Evolutionary conservation across 768 basidiomycete genomes (phyloP), one percentile per base, ranked within the genome.

Genomic region (Tricholoma sp.): DNA sequence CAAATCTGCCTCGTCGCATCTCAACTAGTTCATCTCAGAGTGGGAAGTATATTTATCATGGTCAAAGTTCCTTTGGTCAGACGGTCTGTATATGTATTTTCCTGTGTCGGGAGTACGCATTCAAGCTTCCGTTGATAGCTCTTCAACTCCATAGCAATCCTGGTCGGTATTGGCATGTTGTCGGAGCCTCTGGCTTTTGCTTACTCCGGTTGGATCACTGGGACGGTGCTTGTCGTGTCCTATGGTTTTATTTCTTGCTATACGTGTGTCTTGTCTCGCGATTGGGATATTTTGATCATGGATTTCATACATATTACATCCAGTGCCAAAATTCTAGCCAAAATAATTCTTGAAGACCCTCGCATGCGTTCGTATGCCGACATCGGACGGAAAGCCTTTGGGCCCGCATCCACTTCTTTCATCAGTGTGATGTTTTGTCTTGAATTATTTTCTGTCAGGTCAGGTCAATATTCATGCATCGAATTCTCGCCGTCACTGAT

Each of bases 101-200:
- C 12, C 18, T 50, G 47, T 10, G 24, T 19, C 31, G 11, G 22
- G 21, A 9, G 56, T 45, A n/a, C 52, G 61, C 4, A 62, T 55
- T 45, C 1, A 49, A 57, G 37, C 32, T 54, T 37, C 22, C 49
- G 24, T 53, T 34, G 57, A 52, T 53, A 92, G 92, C 72, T 96
- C n/a, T 94, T 94, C 71, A 95, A 95, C 64, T 86, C 86, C 9
- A 89, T 87, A 31, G 91, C 91, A 12, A 89, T 94, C 32, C 74
- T 96, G 10, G 76, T 94, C 18, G 94, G 94, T 5, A 87, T 95
- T 60, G 94, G 94, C 4, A 86, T 96, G 78, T 79, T 95, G 16
- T 91, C 91, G 11, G 86, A 92, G 67, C 92, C 94, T 0, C 77
- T 97, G 22, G 95, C 95, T 0, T 96, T 97, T 64, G 84, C 94